Evolutionary conservation across 73 alveolate genomes (phyloP), one percentile per base, ranked within the genome.

Genomic region (Blepharisma stoltei): DNA sequence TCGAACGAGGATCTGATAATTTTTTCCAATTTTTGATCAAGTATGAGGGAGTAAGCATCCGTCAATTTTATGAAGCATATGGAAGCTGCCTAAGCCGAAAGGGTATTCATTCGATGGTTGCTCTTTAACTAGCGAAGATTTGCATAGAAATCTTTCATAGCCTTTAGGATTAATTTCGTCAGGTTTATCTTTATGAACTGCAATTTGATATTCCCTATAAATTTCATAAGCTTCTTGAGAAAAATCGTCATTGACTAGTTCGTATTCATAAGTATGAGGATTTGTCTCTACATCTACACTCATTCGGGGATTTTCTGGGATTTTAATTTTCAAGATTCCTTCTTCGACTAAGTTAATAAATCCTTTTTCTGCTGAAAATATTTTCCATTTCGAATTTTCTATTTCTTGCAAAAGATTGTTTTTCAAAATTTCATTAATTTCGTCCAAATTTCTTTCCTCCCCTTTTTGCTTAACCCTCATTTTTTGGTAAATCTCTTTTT

Each of bases 41-140:
- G n/a, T n/a, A n/a, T n/a, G n/a, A n/a, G n/a, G n/a, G n/a, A n/a
- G n/a, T n/a, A 95, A 89, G 69, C 86, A 81, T 8, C 96, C 97
- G 82, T 94, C 97, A 25, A 95, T 87, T 66, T 94, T 78, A 87
- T 95, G 98, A 68, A 86, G 88, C 88, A 94, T 89, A 84, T 94
- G 96, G 82, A 81, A 95, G 44, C 93, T 60, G 0, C 98, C 98
- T 38, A 83, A 77, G 46, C 83, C 75, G 20, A 91, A 93, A 55
- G 89, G 90, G 67, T 82, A 44, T 52, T 82, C 92, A 2, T 86
- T 81, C 81, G 83, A 82, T 23, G 54, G 54, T 11, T 67, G 75
- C 9, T 83, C 88, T 41, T 81, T 77, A 75, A 60, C 73, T 32
- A 82, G 53, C n/a, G 80, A 78, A 77, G 73, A 50, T 45, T 70